Conservation (phyloP, 129 eudicot species). For the Flaveria brownii region DNA sequence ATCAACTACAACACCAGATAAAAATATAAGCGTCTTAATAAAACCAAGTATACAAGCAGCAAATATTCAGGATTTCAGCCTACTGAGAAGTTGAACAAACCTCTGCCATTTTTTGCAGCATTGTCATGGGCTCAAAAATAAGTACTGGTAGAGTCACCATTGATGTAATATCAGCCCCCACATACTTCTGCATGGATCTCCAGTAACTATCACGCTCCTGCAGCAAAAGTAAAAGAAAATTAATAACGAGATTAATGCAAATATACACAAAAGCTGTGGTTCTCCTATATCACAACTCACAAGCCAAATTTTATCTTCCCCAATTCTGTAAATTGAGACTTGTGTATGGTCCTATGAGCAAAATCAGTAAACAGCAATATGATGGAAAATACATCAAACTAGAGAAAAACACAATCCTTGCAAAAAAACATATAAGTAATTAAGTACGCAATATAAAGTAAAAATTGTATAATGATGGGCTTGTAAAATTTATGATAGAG, state of each 20-base stretch:
- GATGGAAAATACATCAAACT: conserved; percentile 1
- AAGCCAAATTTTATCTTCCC: conserved; percentile 9
- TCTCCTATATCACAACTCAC: neutral
- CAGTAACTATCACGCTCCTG: conserved; percentile 95
- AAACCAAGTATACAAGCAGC: conserved; percentile 11
- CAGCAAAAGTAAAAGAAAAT: conserved; percentile 7
- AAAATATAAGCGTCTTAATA: conserved; percentile 14
- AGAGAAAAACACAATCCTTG: conserved; percentile 8
- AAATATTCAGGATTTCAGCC: neutral
- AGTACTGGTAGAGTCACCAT: conserved; percentile 94
- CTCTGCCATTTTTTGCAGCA: conserved; percentile 98
- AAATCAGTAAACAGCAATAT: conserved; percentile 6
- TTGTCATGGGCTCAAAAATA: conserved; percentile 97
- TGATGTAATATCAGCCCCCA: conserved; percentile 91
- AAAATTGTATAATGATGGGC: neutral
- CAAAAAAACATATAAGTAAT: neutral
- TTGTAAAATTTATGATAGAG: neutral
- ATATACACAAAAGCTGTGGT: conserved; percentile 13
- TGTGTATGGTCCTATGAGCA: conserved; percentile 4
- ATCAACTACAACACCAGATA: conserved; percentile 52
- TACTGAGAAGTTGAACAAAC: conserved; percentile 44
- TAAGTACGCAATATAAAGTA: conserved; percentile 8
- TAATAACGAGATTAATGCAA: neutral
- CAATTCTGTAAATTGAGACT: neutral
- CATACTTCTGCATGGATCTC: conserved; percentile 93